Evolutionary conservation across 495 filamentous ascomycete genomes (phyloP), one percentile per base, ranked within the genome.

Genomic region (Evernia prunastri): DNA sequence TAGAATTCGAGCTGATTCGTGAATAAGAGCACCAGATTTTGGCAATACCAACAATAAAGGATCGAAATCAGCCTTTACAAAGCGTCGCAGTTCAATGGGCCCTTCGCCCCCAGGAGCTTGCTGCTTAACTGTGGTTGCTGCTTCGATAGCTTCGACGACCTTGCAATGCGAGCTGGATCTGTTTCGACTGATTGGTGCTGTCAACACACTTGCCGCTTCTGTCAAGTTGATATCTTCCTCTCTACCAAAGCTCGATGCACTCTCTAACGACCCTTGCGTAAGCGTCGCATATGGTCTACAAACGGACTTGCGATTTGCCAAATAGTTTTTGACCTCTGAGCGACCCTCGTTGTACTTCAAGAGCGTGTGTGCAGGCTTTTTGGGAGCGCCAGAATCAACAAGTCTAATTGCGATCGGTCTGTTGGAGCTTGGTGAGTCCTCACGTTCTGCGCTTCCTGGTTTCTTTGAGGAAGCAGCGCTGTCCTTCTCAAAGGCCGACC

Each of bases 271-370:
- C 49, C 58, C 67, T 23, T 67, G 47, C 27, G 64, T 71, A 27
- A 67, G 60, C 29, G 67, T 67, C 27, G 69, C 67, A 53, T 70
- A 71, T 27, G 69, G 69, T 40, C 69, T 45, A 56, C 59, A 61
- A 33, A 66, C 58, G 10, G 68, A 67, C 51, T 63, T 65, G 25
- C 65, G 69, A 36, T 69, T 67, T 20, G 61, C 60, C 13, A 67
- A 47, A 57, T 69, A 67, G 29, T 65, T 67, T 27, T 63, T 60
- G n/a, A 65, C 67, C 42, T 71, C 69, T 37, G 58, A 45, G n/a
- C 63, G 78, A 10, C 77, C 80, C 66, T 82, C 79, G 0, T 72
- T 76, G 57, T 80, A 80, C 45, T 74, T 75, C 58, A 79, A 79
- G 12, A 79, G 77, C 0, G 75, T 79, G 60, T 81, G 81, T 40